Conservation (phyloP, 2,329 filamentous ascomycete genomes). For the Didymella glomerata region DNA sequence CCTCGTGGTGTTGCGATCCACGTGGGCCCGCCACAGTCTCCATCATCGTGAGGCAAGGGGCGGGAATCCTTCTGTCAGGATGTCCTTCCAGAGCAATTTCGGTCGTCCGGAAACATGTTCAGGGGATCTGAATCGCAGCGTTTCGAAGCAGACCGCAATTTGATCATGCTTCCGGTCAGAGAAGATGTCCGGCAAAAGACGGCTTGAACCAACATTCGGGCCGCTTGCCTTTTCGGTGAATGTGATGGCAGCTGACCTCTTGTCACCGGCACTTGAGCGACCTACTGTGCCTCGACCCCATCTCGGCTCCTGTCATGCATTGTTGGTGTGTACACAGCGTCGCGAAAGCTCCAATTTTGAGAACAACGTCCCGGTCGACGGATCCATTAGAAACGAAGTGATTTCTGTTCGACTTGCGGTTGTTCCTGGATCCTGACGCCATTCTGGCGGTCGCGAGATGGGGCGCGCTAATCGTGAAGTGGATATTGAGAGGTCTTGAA, state of each 20-base stretch:
- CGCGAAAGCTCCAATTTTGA: slow-evolving; percentile 1
- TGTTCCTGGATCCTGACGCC: slow-evolving; percentile 34
- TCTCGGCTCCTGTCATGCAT: slow-evolving; percentile 25
- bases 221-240: slow-evolving; percentile 28
- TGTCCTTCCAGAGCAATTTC: slow-evolving; percentile 18
- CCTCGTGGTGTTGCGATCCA: slow-evolving; percentile 26
- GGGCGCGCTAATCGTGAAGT: slow-evolving; percentile 29
- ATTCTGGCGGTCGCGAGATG: slow-evolving; percentile 33
- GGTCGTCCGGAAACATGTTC: slow-evolving; percentile 26
- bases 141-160: slow-evolving; percentile 32
- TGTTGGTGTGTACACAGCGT: slow-evolving; percentile 23
- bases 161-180: slow-evolving; percentile 30
- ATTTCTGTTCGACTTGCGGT: slow-evolving; percentile 16
- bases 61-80: slow-evolving; percentile 5
- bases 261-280: slow-evolving; percentile 22
- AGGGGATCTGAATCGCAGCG: slow-evolving; percentile 23
- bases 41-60: slow-evolving; percentile 24
- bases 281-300: slow-evolving; percentile 7
- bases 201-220: slow-evolving; percentile 29
- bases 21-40: slow-evolving; percentile 27
- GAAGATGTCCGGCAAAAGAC: slow-evolving; percentile 29
- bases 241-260: slow-evolving; percentile 31
- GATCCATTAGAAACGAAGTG: background rate
- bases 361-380: slow-evolving; percentile 6
- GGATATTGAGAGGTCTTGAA: slow-evolving; percentile 15